Evolutionary conservation across 768 basidiomycete species (phyloP), one percentile per base, ranked within the genome.

Genomic region (Hypsizygus marmoreus): DNA sequence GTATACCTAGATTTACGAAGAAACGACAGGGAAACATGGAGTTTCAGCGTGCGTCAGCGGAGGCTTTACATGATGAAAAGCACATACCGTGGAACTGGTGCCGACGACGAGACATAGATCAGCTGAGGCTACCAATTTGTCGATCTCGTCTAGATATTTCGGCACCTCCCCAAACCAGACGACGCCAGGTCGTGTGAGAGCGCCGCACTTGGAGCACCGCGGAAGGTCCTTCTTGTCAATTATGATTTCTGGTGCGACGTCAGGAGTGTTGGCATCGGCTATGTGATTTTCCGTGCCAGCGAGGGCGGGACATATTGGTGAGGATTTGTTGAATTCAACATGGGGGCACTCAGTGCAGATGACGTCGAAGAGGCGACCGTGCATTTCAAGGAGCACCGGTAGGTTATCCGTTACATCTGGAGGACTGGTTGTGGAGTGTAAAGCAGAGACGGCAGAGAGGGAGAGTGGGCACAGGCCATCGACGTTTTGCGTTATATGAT

Each of bases 401-500:
- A n/a, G n/a, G n/a, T n/a, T n/a, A n/a, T n/a, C n/a, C n/a, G n/a
- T n/a, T n/a, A n/a, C n/a, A n/a, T n/a, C n/a, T n/a, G n/a, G n/a
- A n/a, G n/a, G n/a, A n/a, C n/a, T n/a, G n/a, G n/a, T n/a, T n/a
- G n/a, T n/a, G n/a, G n/a, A n/a, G n/a, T n/a, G n/a, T n/a, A n/a
- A n/a, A n/a, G n/a, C n/a, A n/a, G n/a, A n/a, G n/a, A n/a, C n/a
- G n/a, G n/a, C n/a, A n/a, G n/a, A n/a, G n/a, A n/a, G n/a, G n/a
- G n/a, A n/a, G n/a, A n/a, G n/a, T n/a, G n/a, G n/a, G n/a, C n/a
- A n/a, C n/a, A n/a, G n/a, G n/a, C 79, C 74, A 51, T 86, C 82
- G n/a, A 82, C 74, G 56, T 84, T 83, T 55, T 84, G 81, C 10
- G 81, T 84, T 32, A 82, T 71, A 22, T 80, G 70, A 3, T 74